A percentile compares a stretch with the other conserved stretches of the same genome.
Evolutionary conservation across 257 asterid species (phyloP).

Genomic region (Fraxinus pennsylvanica): DNA sequence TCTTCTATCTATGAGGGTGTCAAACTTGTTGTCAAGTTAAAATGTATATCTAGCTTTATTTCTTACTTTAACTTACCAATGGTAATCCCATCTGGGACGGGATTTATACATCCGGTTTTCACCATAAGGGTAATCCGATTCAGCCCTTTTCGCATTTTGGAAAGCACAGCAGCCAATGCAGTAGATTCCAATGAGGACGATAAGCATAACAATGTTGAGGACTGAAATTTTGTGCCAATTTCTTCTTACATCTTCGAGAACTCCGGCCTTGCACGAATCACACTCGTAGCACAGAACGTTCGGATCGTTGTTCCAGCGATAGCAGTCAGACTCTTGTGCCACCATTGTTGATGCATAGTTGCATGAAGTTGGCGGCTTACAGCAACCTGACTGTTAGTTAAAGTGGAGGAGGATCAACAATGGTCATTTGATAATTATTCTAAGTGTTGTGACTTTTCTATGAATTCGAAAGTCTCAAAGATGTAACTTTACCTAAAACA

Average conservation of each 20-base stretch:
- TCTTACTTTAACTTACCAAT: conserved; percentile 48
- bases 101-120: conserved; percentile 76
- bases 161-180: conserved; percentile 93
- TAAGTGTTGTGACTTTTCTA: too few relatives aligned
- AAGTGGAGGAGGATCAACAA: too few relatives aligned
- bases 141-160: conserved; percentile 67
- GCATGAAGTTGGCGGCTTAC: conserved; percentile 96
- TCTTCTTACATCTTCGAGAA: conserved; percentile 69
- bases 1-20: too few relatives aligned
- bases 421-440: too few relatives aligned
- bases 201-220: conserved; percentile 76
- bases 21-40: too few relatives aligned
- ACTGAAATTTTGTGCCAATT: conserved; percentile 90
- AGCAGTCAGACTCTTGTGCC: conserved; percentile 79
- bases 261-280: conserved; percentile 94
- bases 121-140: conserved; percentile 63
- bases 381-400: conserved; percentile 76
- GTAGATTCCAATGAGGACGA: conserved; percentile 78
- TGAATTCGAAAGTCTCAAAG: too few relatives aligned
- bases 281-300: conserved; percentile 79
- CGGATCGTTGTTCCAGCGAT: conserved; percentile 79
- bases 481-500: too few relatives aligned
- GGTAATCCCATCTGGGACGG: conserved; percentile 90
- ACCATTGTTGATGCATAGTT: conserved; percentile 52
- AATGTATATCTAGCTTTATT: too few relatives aligned